Percentiles rank a stretch among this genome's conserved stretches.
Evolutionary conservation across 306 rosid species (phyloP).

Genomic region (Pyrus pyrifolia): DNA sequence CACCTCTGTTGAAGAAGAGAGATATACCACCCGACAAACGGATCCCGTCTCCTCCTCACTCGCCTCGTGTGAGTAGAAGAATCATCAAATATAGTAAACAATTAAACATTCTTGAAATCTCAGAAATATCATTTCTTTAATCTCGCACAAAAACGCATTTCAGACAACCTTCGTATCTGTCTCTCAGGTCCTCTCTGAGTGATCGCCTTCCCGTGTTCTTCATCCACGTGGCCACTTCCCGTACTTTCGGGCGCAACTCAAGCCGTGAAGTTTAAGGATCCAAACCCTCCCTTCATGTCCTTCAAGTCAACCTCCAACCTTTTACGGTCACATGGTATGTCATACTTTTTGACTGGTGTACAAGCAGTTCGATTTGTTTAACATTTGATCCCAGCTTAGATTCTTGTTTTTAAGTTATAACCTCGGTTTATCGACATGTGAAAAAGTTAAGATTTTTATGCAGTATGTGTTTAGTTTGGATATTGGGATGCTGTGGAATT

Average conservation of each 20-base stretch:
- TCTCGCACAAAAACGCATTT: neutral
- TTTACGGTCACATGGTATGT: neutral
- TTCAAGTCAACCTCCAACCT: neutral
- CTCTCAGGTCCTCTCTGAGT: neutral
- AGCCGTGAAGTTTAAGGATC: neutral
- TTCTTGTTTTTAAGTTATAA: neutral
- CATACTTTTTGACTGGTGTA: neutral
- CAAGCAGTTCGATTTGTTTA: neutral
- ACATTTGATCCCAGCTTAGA: slow-evolving; percentile 2
- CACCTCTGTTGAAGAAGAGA: neutral
- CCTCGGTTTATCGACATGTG: slow-evolving; percentile 14
- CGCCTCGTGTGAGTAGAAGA: neutral
- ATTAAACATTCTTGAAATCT: neutral
- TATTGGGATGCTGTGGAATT: neutral
- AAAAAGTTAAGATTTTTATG: neutral
- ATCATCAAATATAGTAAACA: neutral
- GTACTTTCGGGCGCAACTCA: neutral
- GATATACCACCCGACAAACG: neutral
- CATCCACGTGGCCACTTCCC: neutral
- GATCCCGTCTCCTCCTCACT: neutral
- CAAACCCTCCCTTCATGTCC: neutral
- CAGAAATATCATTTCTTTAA: neutral
- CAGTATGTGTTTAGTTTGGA: slow-evolving; percentile 18
- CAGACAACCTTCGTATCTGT: neutral
- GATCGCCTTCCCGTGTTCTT: neutral